Evolutionary conservation across 805 yeast species (phyloP).

Genomic region (Candida maesae): DNA sequence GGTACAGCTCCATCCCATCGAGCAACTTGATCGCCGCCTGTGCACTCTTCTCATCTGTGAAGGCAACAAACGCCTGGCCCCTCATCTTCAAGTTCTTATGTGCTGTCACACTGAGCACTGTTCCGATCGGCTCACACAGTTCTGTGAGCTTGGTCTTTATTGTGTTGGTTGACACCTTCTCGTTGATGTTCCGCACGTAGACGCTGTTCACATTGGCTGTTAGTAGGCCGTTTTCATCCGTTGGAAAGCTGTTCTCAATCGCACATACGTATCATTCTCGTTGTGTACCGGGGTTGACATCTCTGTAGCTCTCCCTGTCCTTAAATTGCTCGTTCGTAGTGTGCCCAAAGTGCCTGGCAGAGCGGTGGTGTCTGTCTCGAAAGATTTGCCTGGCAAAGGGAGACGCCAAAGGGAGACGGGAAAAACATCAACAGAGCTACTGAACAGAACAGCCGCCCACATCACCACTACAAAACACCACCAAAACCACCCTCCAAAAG

Average conservation of each 20-base stretch:
- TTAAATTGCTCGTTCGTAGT: background rate
- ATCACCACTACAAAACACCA: too few species aligned
- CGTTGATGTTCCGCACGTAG: constrained; percentile 71
- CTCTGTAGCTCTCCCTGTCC: background rate
- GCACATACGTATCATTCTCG: constrained; percentile 25
- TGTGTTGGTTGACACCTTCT: constrained; percentile 52
- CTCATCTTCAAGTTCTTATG: constrained; percentile 60
- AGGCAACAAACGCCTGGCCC: constrained; percentile 81
- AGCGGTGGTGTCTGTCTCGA: background rate
- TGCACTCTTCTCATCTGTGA: constrained; percentile 41
- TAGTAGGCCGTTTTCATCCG: constrained; percentile 2
- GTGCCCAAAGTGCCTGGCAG: background rate
- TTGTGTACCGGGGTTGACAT: constrained; percentile 9
- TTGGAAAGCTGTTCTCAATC: background rate
- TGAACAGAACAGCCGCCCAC: too few species aligned
- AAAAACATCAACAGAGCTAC: too few species aligned
- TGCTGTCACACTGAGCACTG: constrained; percentile 48
- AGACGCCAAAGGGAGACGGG: too few species aligned
- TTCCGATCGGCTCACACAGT: constrained; percentile 44
- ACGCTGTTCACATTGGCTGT: constrained; percentile 14
- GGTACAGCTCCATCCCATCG: constrained; percentile 20
- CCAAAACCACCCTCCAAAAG: too few species aligned
- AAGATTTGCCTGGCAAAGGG: too few species aligned
- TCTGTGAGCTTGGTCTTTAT: constrained; percentile 41
- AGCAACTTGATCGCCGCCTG: constrained; percentile 22